Evolutionary conservation across 768 basidiomycete species (phyloP), one percentile per base, ranked within the genome.

Genomic region (Candolleomyces eurysporus): DNA sequence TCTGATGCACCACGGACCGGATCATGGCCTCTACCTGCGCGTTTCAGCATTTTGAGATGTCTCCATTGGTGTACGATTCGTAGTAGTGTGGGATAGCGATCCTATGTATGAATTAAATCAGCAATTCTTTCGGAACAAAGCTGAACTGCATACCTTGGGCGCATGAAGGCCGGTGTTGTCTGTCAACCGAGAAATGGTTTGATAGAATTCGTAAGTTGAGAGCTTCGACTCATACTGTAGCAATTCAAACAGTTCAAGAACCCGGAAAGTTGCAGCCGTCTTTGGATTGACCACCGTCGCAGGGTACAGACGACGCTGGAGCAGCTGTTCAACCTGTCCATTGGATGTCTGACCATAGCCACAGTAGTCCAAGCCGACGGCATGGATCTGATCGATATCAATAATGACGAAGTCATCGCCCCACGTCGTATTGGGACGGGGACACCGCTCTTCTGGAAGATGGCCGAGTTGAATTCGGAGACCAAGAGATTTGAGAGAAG

Each of bases 61-160:
- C 69, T 56, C 59, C 64, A 73, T 58, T 71, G 57, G 5, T 67
- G 63, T 7, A 67, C 49, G 45, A 70, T 68, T 0, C 68, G 63
- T 46, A 71, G 30, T 45, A 75, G 70, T 0, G 53, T 53, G 14
- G 60, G 54, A 60, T 77, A 77, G n/a, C 75, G 67, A 48, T 71
- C 65, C 74, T 74, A 43, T 42, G 21, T 45, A 32, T 32, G 32
- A 32, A 32, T 9, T 32, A 32, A 32, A 32, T 9, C 5, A 32
- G n/a, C n/a, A n/a, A n/a, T n/a, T n/a, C n/a, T n/a, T 32, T 32
- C 32, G 9, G 32, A 32, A 5, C 32, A 5, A 9, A 32, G 9
- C 9, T 32, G 9, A 32, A 32, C 5, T 5, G 9, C 32, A 9
- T 59, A 69, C 68, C 48, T 64, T 56, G 13, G 65, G 60, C 6